A percentile compares a stretch with the other conserved stretches of the same genome.
Evolutionary conservation across 2,329 filamentous ascomycete genomes (phyloP).

Genomic region (Paraconiothyrium brasiliense): DNA sequence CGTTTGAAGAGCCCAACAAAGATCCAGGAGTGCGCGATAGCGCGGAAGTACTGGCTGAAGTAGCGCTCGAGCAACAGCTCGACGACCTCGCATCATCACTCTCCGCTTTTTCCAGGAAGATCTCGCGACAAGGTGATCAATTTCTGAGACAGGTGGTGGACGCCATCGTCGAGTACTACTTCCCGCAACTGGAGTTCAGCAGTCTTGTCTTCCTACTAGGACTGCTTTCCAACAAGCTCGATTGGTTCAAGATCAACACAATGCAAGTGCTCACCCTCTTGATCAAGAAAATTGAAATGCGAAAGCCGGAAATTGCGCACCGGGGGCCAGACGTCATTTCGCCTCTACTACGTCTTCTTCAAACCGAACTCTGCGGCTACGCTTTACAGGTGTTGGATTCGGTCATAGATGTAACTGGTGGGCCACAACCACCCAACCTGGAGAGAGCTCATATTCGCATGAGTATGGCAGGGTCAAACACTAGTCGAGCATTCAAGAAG

Average conservation of each 20-base stretch:
- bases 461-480: constrained; percentile 95
- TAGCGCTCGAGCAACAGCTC: constrained; percentile 77
- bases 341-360: constrained; percentile 84
- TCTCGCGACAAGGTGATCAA: constrained; percentile 74
- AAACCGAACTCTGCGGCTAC: constrained; percentile 93
- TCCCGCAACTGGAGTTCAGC: constrained; percentile 82
- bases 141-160: constrained; percentile 79
- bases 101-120: constrained; percentile 72
- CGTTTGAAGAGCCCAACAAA: constrained; percentile 72
- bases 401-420: constrained; percentile 92
- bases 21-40: constrained; percentile 62
- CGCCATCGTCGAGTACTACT: constrained; percentile 79
- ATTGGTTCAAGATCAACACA: constrained; percentile 91
- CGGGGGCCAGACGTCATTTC: constrained; percentile 96
- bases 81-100: constrained; percentile 74
- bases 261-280: constrained; percentile 89
- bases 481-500: constrained; percentile 80
- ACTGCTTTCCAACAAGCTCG: constrained; percentile 84
- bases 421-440: constrained; percentile 69
- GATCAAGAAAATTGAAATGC: constrained; percentile 92
- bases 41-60: constrained; percentile 74
- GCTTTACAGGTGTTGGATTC: constrained; percentile 91
- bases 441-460: constrained; percentile 95
- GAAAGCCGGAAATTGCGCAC: constrained; percentile 84
- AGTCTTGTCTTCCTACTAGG: constrained; percentile 92